A percentile compares a stretch with the other conserved stretches of the same genome.
These are phyloP conservation scores for Kazachstania africana DNA, from an alignment of 805 yeast genomes.

Conservation along the genomic window DNA sequence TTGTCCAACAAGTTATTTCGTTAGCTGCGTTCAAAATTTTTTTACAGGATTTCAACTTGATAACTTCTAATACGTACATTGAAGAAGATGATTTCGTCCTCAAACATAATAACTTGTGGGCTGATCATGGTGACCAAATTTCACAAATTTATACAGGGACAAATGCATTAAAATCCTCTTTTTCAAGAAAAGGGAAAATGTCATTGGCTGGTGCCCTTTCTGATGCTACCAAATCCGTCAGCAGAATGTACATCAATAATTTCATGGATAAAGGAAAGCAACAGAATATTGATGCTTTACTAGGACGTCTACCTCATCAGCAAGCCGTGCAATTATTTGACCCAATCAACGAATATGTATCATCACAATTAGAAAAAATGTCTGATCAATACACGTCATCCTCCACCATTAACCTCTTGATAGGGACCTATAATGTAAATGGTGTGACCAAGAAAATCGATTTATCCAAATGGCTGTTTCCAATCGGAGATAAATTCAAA, in stretches of 20 bases:
- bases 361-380: slow-evolving; percentile 35
- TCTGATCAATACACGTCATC: slow-evolving; percentile 46
- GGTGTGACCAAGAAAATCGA: slow-evolving; percentile 52
- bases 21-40: slow-evolving; percentile 51
- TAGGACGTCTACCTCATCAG: slow-evolving; percentile 73
- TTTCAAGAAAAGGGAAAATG: slow-evolving; percentile 91
- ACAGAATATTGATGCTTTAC: slow-evolving; percentile 67
- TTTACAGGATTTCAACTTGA: slow-evolving; percentile 30
- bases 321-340: slow-evolving; percentile 63
- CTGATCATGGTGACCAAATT: slow-evolving; percentile 94
- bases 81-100: slow-evolving; percentile 45
- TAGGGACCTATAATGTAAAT: slow-evolving; percentile 82
- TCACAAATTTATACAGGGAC: slow-evolving; percentile 96
- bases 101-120: slow-evolving; percentile 84
- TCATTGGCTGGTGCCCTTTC: slow-evolving; percentile 90
- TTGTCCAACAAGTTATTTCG: slow-evolving; percentile 76
- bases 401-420: slow-evolving; percentile 50
- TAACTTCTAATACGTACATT: slow-evolving; percentile 9
- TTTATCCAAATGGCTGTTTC: slow-evolving; percentile 68
- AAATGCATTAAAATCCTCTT: slow-evolving; percentile 89
- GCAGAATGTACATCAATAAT: slow-evolving; percentile 89
- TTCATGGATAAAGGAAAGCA: slow-evolving; percentile 88
- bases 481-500: slow-evolving; percentile 39
- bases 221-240: slow-evolving; percentile 91
- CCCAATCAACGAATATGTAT: slow-evolving; percentile 75